Percentiles rank a stretch among this genome's conserved stretches.
These are phyloP conservation scores for Selaginella tamariscina DNA, from an alignment of 75 land plant species.

Conservation along the genomic window DNA sequence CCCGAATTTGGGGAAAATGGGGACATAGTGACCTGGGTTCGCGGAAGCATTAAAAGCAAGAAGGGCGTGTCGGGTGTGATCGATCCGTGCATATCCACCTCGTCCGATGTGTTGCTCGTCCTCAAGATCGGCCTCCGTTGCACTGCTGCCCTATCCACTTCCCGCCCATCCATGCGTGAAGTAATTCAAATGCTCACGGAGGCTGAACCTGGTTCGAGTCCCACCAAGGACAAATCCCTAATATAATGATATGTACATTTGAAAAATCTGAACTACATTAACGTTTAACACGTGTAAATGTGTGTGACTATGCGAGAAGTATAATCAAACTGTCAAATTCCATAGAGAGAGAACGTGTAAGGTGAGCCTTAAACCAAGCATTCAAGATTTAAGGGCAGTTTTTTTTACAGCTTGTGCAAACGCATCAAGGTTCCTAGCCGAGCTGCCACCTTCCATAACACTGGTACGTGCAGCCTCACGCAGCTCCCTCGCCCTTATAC, in stretches of 20 bases:
- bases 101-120: background rate
- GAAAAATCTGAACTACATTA: too few relatives aligned
- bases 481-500: background rate
- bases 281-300: too few relatives aligned
- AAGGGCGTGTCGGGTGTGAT: background rate
- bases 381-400: too few relatives aligned
- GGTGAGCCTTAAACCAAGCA: too few relatives aligned
- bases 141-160: background rate
- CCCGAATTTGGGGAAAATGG: conserved; percentile 45
- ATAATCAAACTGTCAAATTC: too few relatives aligned
- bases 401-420: background rate
- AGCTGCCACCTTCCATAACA: background rate
- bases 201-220: background rate
- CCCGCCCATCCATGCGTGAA: background rate
- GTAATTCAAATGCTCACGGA: background rate
- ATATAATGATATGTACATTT: too few relatives aligned
- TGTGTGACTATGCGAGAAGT: too few relatives aligned
- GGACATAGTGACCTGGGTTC: conserved; percentile 51
- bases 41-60: background rate
- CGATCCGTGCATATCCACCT: background rate
- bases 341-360: too few relatives aligned
- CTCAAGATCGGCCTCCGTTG: background rate
- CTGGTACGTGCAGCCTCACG: background rate
- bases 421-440: background rate
- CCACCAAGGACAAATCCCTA: too few relatives aligned